phyloP scores from a whole-genome alignment of 305 asterid species.

The Fraxinus paxiana region DNA sequence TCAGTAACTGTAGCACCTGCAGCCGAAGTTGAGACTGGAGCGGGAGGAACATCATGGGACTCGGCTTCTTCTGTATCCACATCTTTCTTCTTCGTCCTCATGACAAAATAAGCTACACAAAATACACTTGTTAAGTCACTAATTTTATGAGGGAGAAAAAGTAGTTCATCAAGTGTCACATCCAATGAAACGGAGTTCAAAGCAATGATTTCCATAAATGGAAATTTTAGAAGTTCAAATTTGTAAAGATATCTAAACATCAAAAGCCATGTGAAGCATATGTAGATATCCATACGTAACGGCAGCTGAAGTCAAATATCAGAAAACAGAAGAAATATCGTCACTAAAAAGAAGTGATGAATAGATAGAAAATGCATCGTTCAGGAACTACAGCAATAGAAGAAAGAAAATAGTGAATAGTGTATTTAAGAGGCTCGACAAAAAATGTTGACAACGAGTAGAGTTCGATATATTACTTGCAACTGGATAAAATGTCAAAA shows the following conservation, averaged over 20 bases:
- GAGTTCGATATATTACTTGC: not conserved
- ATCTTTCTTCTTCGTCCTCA: constrained; percentile 49
- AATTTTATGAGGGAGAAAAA: not conserved
- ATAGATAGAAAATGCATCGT: not conserved
- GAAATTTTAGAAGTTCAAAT: not conserved
- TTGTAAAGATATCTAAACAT: not conserved
- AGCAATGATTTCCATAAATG: not conserved
- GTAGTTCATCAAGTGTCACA: not conserved
- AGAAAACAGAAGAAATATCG: not conserved
- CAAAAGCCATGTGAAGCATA: not conserved
- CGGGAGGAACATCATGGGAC: constrained; percentile 30
- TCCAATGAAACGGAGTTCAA: not conserved
- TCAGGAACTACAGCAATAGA: not conserved
- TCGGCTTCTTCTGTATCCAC: constrained; percentile 35
- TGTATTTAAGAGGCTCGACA: not conserved
- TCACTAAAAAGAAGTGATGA: not conserved
- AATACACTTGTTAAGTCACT: not conserved
- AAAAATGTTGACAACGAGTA: not conserved
- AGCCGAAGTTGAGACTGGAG: constrained; percentile 37
- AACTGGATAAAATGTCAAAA: not conserved
- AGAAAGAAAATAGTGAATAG: not conserved
- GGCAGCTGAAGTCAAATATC: not conserved
- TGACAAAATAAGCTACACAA: constrained; percentile 58
- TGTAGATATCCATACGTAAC: not conserved
- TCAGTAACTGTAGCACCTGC: constrained; percentile 36